Evolutionary conservation across 768 basidiomycete genomes (phyloP), one percentile per base, ranked within the genome.

Genomic region (Podaxis carcinomalis): DNA sequence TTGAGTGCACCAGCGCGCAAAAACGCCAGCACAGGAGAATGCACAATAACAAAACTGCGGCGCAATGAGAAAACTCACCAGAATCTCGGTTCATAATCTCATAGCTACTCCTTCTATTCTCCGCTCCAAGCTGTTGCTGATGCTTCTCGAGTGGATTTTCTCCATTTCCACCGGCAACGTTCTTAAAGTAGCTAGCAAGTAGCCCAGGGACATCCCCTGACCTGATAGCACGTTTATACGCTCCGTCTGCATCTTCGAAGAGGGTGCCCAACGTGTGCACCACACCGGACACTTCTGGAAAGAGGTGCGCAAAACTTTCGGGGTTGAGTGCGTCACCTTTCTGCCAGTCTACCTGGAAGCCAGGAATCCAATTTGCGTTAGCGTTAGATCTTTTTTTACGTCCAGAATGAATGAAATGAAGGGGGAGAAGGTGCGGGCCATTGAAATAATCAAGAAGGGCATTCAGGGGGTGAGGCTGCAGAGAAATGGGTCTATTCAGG

Each of bases 211-310:
- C 51, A 68, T 90, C 77, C 11, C 86, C 86, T 55, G 79, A 77
- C 62, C 79, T 78, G 47, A 98, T 66, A 39, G 86, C 83, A 39
- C 77, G 71, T 73, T 99, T 99, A 79, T 99, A 99, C 47, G 74
- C 77, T 19, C 80, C 78, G 52, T 47, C 51, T 28, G 51, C 51
- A 67, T 87, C 85, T 69, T 95, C 93, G 35, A 98, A 77, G 52
- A 99, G 84, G 9, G 89, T 92, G 49, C 97, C 97, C 19, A 98
- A 80, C 1, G 97, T 96, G 71, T 98, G 95, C 39, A 99, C 93
- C 28, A 98, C 89, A 0, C 89, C 93, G 23, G 83, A 83, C 25
- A 82, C 84, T 23, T 78, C 73, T 0, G 85, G 79, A 51, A 98
- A 79, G 21, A 95, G 75, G 57, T 85, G 77, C 7, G 80, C 77